Evolutionary conservation across 2,329 filamentous ascomycete genomes (phyloP), one percentile per base, ranked within the genome.

Genomic region (Colletotrichum plurivorum): DNA sequence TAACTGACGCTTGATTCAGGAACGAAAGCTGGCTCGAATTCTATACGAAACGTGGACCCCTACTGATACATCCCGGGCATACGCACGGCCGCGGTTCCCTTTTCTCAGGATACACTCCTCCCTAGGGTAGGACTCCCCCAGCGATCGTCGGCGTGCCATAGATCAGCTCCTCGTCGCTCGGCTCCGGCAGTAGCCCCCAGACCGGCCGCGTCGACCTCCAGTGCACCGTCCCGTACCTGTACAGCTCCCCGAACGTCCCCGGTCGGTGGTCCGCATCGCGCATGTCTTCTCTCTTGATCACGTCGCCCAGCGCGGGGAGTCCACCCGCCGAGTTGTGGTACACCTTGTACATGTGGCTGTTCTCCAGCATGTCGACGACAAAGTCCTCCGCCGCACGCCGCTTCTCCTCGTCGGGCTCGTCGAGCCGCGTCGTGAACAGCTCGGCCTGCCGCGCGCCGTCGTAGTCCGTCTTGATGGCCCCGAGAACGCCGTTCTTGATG

Each of bases 271-370:
- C 73, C 1, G 73, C 73, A 31, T 80, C 78, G 39, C 43, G 41
- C 8, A 73, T 75, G 4, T 67, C 75, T 4, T 74, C 59, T 61
- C 69, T 73, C 49, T 77, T 77, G 45, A 80, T 60, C 6, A 80
- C 52, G 41, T 80, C 78, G 8, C 78, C 78, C 0, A 80, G 69
- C 4, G 78, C 77, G 0, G 76, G 77, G 0, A 67, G 20, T 0
- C 73, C 76, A 2, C 74, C 76, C 0, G 76, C 76, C 3, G 78
- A 78, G 18, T 79, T 80, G n/a, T 80, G 78, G 56, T 79, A 80
- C 3, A 79, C 72, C 70, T 80, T 80, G 59, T 80, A 80, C 73
- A 80, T 80, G 53, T 78, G 74, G 39, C 77, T 79, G 16, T 77
- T 73, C 59, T 78, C 75, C 1, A 80, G 60, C 71, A 80, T 72